These are phyloP conservation scores for Passiflora organensis DNA, from an alignment of 345 rosid genomes.

Conservation along the genomic window DNA sequence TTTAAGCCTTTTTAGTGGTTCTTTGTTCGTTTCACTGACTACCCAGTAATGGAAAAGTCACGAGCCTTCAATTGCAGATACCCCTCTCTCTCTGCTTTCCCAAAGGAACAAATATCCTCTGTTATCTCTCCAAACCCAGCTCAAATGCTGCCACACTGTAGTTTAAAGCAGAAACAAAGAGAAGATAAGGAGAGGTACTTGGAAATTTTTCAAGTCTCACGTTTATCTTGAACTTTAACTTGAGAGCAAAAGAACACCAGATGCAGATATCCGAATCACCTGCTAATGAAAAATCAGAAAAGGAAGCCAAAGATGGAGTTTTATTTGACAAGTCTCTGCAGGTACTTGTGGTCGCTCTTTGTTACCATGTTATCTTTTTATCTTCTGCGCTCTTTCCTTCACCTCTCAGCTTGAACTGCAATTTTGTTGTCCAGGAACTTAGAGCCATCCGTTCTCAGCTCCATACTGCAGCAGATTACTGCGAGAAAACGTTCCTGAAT, in stretches of 20 bases:
- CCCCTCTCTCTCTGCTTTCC: too few relatives aligned
- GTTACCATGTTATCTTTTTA: neutral
- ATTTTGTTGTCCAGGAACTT: constrained; percentile 40
- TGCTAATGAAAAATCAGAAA: constrained; percentile 16
- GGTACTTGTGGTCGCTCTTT: constrained; percentile 16
- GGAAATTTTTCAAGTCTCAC: neutral
- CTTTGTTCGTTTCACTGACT: neutral
- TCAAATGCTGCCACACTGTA: neutral
- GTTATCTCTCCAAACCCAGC: neutral
- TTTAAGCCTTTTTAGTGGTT: neutral
- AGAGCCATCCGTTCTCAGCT: constrained; percentile 61
- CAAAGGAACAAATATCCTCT: too few relatives aligned
- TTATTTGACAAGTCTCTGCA: constrained; percentile 52
- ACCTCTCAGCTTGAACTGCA: neutral
- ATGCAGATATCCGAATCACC: constrained; percentile 24
- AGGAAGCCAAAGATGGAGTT: constrained; percentile 23
- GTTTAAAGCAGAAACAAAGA: neutral
- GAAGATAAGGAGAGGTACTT: neutral
- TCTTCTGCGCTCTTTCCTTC: neutral
- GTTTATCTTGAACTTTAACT: neutral
- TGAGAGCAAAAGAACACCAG: neutral
- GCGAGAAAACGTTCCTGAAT: constrained; percentile 43
- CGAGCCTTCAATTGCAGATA: constrained; percentile 4
- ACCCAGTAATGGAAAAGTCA: constrained; percentile 2
- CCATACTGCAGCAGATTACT: constrained; percentile 60